phyloP scores from a whole-genome alignment of 805 yeast genomes.

The Saccharomycopsis javanensis region DNA sequence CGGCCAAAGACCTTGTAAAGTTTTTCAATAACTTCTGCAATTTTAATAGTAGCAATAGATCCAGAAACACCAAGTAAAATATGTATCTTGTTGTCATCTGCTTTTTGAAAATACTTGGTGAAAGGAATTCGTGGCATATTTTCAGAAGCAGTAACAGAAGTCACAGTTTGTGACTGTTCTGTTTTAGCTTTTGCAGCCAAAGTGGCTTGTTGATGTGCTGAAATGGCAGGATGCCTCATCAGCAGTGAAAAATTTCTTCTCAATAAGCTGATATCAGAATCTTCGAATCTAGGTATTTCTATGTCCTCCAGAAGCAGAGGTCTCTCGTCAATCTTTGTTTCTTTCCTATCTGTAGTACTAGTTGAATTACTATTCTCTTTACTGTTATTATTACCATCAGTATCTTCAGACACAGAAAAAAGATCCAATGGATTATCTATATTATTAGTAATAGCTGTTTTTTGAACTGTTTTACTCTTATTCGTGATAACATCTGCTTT shows the following conservation, averaged over 20 bases:
- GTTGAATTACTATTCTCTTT: neutral
- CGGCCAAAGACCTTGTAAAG: slow-evolving; percentile 70
- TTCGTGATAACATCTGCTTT: neutral
- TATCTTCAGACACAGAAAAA: neutral
- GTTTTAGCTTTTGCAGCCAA: neutral
- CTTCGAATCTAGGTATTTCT: neutral
- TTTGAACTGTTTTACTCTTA: neutral
- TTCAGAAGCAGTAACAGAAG: neutral
- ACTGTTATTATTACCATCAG: neutral
- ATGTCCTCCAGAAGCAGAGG: neutral
- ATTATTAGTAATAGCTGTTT: neutral
- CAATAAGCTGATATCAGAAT: neutral
- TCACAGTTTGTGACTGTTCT: neutral
- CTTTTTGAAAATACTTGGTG: slow-evolving; percentile 55
- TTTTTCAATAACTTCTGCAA: slow-evolving; percentile 81
- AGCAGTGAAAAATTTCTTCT: neutral
- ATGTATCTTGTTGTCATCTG: slow-evolving; percentile 81
- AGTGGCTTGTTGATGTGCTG: neutral
- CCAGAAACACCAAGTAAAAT: slow-evolving; percentile 90
- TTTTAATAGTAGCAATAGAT: slow-evolving; percentile 91
- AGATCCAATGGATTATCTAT: neutral
- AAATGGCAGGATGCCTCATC: neutral
- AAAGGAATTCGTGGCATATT: slow-evolving; percentile 35
- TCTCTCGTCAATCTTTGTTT: neutral
- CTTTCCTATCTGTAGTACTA: neutral